Evolutionary conservation across 2,329 filamentous ascomycete species (phyloP).

Genomic region (Ciborinia camelliae): DNA sequence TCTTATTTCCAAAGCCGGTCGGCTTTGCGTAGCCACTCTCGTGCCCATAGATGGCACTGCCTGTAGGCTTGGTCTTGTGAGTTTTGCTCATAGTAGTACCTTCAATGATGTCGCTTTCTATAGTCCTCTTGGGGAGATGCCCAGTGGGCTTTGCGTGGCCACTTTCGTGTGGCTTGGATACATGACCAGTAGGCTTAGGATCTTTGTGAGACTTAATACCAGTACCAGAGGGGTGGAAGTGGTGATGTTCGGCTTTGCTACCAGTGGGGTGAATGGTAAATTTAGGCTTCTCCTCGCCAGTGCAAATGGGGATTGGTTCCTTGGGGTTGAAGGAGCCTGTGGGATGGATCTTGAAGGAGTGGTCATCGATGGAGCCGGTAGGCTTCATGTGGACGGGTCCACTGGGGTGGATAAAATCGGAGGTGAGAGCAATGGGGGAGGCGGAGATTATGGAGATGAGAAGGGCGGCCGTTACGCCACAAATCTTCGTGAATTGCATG

Average conservation of each 20-base stretch:
- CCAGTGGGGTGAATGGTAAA: background rate
- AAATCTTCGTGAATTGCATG: slow-evolving; percentile 15
- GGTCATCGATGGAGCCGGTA: background rate
- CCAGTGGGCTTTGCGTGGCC: background rate
- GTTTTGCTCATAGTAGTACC: background rate
- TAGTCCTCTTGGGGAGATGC: background rate
- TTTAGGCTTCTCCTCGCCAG: background rate
- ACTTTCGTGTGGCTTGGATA: background rate
- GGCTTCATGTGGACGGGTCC: background rate
- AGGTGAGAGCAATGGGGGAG: background rate
- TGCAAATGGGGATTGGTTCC: background rate
- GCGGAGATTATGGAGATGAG: slow-evolving; percentile 12
- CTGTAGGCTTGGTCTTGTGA: background rate
- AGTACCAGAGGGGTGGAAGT: background rate
- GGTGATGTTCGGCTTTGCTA: background rate
- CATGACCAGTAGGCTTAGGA: background rate
- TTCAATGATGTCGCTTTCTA: background rate
- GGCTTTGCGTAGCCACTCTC: background rate
- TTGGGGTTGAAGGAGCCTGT: background rate
- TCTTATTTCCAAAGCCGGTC: background rate
- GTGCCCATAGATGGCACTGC: background rate
- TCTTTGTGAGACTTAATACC: background rate
- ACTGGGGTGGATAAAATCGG: background rate
- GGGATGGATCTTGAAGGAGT: background rate
- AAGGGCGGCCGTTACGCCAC: slow-evolving; percentile 1